Percentiles rank a stretch among this genome's conserved stretches.
phyloP scores from a whole-genome alignment of 805 yeast species.

The Ogataea philodendri region DNA sequence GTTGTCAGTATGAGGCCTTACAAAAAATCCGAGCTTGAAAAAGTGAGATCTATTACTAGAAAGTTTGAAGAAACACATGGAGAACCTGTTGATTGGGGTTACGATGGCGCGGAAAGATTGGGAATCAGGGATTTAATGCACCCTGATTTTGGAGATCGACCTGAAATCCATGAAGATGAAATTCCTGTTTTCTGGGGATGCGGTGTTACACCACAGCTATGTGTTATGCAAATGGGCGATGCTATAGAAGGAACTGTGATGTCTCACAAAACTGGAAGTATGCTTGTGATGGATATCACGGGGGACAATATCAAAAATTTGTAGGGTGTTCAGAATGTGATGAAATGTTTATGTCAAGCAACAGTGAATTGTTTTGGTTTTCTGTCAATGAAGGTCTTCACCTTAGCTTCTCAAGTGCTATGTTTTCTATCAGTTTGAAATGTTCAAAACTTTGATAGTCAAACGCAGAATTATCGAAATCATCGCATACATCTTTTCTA shows the following conservation, averaged over 20 bases:
- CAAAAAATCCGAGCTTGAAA: conserved; percentile 28
- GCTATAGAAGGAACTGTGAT: conserved; percentile 33
- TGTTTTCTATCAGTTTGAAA: conserved; percentile 35
- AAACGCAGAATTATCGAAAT: background rate
- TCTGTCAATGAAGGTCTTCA: no score
- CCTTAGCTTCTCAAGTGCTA: background rate
- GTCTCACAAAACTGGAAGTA: conserved; percentile 38
- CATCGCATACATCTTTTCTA: background rate
- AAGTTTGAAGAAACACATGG: conserved; percentile 37
- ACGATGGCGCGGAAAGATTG: conserved; percentile 35
- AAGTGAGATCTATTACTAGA: conserved; percentile 34
- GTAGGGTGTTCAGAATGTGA: conserved; percentile 8
- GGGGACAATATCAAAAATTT: conserved; percentile 24
- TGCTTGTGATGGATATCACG: conserved; percentile 36
- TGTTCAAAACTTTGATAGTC: conserved; percentile 1
- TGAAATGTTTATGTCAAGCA: conserved; percentile 31
- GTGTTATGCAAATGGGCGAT: conserved; percentile 30
- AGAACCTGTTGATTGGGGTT: conserved; percentile 44
- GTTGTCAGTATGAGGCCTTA: conserved; percentile 45
- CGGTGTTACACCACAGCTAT: conserved; percentile 42
- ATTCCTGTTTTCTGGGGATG: conserved; percentile 46
- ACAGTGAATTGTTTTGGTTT: conserved; percentile 39
- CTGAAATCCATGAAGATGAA: conserved; percentile 34
- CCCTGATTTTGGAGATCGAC: conserved; percentile 40
- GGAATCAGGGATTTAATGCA: conserved; percentile 34